These are phyloP conservation scores for Knufia fluminis DNA, from an alignment of 2,329 filamentous ascomycete species.

Conservation along the genomic window DNA sequence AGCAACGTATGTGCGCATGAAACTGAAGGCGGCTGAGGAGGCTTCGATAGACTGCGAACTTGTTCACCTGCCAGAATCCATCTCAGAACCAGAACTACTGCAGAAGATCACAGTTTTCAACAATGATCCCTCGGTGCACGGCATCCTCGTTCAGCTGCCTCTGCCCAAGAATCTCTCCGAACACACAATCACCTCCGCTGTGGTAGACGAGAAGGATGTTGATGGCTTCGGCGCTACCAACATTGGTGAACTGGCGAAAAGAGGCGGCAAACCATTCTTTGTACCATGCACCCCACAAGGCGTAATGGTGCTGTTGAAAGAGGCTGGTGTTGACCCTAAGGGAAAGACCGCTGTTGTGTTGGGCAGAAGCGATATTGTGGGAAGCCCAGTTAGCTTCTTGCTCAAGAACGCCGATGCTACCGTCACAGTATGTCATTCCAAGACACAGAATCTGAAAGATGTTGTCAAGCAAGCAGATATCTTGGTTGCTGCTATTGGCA, in stretches of 20 bases:
- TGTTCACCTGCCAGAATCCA: constrained; percentile 70
- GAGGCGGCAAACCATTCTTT: constrained; percentile 81
- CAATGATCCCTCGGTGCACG: constrained; percentile 76
- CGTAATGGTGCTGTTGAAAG: constrained; percentile 83
- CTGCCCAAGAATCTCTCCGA: constrained; percentile 84
- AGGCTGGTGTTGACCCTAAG: constrained; percentile 69
- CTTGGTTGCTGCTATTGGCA: constrained; percentile 82
- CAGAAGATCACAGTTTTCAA: constrained; percentile 74
- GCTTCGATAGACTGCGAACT: constrained; percentile 84
- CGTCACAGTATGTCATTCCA: constrained; percentile 91
- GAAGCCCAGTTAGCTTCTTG: constrained; percentile 91
- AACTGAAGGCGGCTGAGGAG: constrained; percentile 93
- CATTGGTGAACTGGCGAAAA: constrained; percentile 94
- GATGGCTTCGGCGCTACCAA: constrained; percentile 92
- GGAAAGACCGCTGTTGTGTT: constrained; percentile 94
- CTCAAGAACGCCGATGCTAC: constrained; percentile 93
- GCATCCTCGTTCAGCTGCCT: constrained; percentile 88
- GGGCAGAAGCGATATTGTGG: constrained; percentile 92
- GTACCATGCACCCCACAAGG: constrained; percentile 94
- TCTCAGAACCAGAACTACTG: constrained; percentile 76
- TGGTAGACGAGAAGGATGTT: constrained; percentile 91
- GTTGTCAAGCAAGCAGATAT: constrained; percentile 80
- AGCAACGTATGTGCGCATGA: constrained; percentile 98
- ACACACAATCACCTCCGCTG: constrained; percentile 79
- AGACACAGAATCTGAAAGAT: constrained; percentile 62